Evolutionary conservation across 371 early-diverging fungal species (phyloP), one percentile per base, ranked within the genome.

Genomic region (Dichotomocladium elegans): DNA sequence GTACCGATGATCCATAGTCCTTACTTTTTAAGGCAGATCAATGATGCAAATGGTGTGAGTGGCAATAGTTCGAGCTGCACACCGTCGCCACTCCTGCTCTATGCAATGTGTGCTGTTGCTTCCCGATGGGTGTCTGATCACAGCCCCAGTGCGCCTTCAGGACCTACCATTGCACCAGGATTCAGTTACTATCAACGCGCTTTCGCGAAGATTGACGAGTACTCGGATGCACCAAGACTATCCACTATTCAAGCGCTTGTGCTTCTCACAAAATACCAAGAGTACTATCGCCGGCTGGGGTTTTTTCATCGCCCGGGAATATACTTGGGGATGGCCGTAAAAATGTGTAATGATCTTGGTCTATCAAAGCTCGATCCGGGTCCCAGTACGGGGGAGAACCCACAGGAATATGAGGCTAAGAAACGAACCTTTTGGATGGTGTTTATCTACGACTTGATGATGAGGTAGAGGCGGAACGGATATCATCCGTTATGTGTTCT

Each of bases 341-440:
- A 83, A 15, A 91, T 90, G 87, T 84, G 87, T 12, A 75, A 83
- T 48, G 90, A 89, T 49, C 63, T 93, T 3, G 85, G 85, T 9
- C 60, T 87, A 15, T 47, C 68, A 3, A 56, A 63, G 40, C 31
- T 63, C n/a, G 43, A 79, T 72, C 47, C 71, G 61, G 29, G 76
- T 71, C 49, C 68, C 28, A 24, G 29, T 14, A 29, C 11, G 1
- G 47, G 28, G 61, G 58, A 62, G 30, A 61, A 74, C 35, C 28
- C 60, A 26, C 24, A 61, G 42, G 66, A 58, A 50, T 22, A 61
- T 2, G 74, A 77, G 45, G 57, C 61, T 4, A 64, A 61, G 40
- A 61, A 66, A 46, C 54, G 77, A 25, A 69, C 74, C 0, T 77
- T 77, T 43, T 73, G 74, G 74, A 65, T 64, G 12, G 48, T 60